phyloP scores from a whole-genome alignment of 495 filamentous ascomycete species.

The Penicillium ochrochloron region DNA sequence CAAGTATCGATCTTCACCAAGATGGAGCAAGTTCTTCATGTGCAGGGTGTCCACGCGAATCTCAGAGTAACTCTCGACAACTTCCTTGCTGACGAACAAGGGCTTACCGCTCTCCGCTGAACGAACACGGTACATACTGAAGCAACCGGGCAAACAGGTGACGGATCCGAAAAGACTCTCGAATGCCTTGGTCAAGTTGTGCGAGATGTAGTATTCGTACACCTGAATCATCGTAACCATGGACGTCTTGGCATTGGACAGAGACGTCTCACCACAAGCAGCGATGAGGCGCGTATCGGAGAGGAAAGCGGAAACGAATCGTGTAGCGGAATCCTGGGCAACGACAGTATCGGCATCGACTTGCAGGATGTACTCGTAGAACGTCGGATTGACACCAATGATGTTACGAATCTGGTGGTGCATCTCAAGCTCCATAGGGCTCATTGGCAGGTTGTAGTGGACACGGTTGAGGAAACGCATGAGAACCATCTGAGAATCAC shows the following conservation, averaged over 20 bases:
- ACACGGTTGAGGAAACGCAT: slow-evolving; percentile 99
- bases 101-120: slow-evolving; percentile 93
- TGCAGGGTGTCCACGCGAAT: slow-evolving; percentile 97
- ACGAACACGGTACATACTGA: slow-evolving; percentile 97
- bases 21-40: slow-evolving; percentile 96
- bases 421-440: slow-evolving; percentile 95
- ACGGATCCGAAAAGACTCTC: slow-evolving; percentile 96
- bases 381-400: slow-evolving; percentile 96
- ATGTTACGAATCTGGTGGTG: slow-evolving; percentile 99
- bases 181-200: slow-evolving; percentile 98
- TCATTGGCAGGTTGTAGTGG: slow-evolving; percentile 96
- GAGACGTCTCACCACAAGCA: slow-evolving; percentile 90
- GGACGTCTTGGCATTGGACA: slow-evolving; percentile 91
- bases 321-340: slow-evolving; percentile 85
- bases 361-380: slow-evolving; percentile 96
- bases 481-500: slow-evolving; percentile 96
- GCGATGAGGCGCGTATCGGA: slow-evolving; percentile 90
- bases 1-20: slow-evolving; percentile 90
- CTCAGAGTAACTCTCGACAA: slow-evolving; percentile 83
- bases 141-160: slow-evolving; percentile 96
- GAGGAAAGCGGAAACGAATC: slow-evolving; percentile 89
- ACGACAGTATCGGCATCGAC: slow-evolving; percentile 98
- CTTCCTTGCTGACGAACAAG: slow-evolving; percentile 89
- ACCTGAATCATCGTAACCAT: slow-evolving; percentile 99
- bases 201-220: slow-evolving; percentile 99